Evolutionary conservation across 2,329 filamentous ascomycete species (phyloP).

Genomic region (Fusarium pseudonygamai): DNA sequence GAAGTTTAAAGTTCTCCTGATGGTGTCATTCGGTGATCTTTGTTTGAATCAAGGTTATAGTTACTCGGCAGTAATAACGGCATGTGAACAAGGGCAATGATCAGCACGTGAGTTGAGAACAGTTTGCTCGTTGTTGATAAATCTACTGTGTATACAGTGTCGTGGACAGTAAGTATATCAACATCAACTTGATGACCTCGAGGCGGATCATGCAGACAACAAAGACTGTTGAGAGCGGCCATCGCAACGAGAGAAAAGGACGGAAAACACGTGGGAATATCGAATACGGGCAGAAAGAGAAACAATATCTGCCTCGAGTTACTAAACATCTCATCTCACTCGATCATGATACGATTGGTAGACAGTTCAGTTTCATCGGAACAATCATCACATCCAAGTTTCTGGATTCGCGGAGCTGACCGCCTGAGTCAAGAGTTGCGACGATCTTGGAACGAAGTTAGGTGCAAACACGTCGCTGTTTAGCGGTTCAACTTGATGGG

Average conservation of each 20-base stretch:
- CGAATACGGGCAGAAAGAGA: not conserved
- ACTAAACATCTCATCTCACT: not conserved
- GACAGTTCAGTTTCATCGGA: not conserved
- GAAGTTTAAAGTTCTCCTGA: slow-evolving; percentile 6
- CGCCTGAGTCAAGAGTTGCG: not conserved
- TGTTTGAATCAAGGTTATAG: not conserved
- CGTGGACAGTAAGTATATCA: not conserved
- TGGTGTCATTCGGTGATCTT: slow-evolving; percentile 1
- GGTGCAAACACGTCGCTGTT: not conserved
- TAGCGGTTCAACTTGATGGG: not conserved
- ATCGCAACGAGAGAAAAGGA: not conserved
- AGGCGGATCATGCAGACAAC: not conserved
- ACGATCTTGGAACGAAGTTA: not conserved
- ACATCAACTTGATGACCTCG: not conserved
- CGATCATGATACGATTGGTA: not conserved
- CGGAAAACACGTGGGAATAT: not conserved
- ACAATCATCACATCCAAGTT: not conserved
- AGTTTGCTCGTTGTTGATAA: not conserved
- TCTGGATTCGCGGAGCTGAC: not conserved
- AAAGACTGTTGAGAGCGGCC: not conserved
- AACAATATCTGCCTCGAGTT: not conserved
- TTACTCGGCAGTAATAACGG: not conserved
- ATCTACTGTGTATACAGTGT: not conserved
- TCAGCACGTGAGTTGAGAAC: not conserved
- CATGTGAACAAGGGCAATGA: not conserved